A percentile compares a stretch with the other conserved stretches of the same genome.
phyloP scores from a whole-genome alignment of 2,329 filamentous ascomycete species.

The Aspergillus fumigatus region DNA sequence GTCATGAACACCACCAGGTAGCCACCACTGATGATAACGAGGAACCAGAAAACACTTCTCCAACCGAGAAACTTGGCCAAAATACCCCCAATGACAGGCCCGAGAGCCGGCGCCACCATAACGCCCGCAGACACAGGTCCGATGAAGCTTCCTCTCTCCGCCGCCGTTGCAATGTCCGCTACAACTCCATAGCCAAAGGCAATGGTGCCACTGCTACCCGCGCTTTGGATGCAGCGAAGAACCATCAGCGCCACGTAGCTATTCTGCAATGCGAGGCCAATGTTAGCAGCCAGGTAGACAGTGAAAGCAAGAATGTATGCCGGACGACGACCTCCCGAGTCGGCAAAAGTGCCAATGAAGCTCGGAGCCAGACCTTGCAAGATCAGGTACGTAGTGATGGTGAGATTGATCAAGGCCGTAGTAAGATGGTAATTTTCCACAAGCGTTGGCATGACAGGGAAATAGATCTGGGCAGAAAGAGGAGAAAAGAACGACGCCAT shows the following conservation, averaged over 20 bases:
- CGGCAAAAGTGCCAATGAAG: constrained; percentile 40
- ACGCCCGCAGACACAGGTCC: constrained; percentile 37
- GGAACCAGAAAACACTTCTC: constrained; percentile 43
- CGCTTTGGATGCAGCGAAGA: constrained; percentile 41
- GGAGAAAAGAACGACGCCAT: constrained; percentile 41
- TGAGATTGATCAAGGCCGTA: constrained; percentile 38
- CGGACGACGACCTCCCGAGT: constrained; percentile 38
- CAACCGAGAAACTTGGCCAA: constrained; percentile 37
- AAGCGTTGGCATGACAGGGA: constrained; percentile 42
- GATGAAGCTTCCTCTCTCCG: constrained; percentile 41
- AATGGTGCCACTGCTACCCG: constrained; percentile 42
- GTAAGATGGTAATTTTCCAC: constrained; percentile 39
- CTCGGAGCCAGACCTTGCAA: constrained; percentile 43
- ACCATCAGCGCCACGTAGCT: constrained; percentile 38
- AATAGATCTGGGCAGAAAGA: constrained; percentile 43
- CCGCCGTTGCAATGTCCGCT: constrained; percentile 39
- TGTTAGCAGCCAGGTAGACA: constrained; percentile 37
- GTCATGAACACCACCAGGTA: constrained; percentile 30
- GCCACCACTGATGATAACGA: constrained; percentile 33
- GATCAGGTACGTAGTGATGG: constrained; percentile 44
- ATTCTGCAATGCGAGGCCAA: constrained; percentile 37
- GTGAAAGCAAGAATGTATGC: constrained; percentile 38
- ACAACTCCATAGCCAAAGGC: constrained; percentile 41
- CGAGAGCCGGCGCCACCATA: constrained; percentile 34
- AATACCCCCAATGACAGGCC: constrained; percentile 41